Base-by-base conservation (phyloP, 1,284 basidiomycete genomes). In the Marasmius tenuissimus region DNA sequence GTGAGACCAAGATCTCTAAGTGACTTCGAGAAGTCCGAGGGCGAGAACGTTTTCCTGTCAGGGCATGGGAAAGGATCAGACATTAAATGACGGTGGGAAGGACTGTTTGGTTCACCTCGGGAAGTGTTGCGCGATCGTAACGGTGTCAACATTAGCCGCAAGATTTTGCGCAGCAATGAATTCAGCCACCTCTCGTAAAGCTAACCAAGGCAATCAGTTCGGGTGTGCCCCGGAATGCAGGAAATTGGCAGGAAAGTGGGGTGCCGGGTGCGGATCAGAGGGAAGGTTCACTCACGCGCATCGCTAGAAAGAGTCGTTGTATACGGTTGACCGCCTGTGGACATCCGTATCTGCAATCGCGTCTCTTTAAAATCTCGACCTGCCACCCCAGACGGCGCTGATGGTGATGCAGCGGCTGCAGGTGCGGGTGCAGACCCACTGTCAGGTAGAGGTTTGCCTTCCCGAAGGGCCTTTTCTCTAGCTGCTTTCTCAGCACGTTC, bases 401-500 rank as follows among this genome's bases (percentile, higher is more conserved):
- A 69, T 39, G 76, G 75, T 39, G 73, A 69, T 10, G 73, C 65
- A 0, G 77, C 73, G 0, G 78, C 73, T 1, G 80, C 72, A 1
- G 82, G 70, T 9, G 78, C 65, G 3, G 80, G 63, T 10, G 78
- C 65, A 11, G 69, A 64, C 2, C 72, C 68, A 51, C 27, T 51
- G 57, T 76, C 80, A 20, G 76, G 76, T 58, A 84, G 71, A 48
- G 80, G 77, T 68, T 72, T 75, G 16, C 93, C 95, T 52, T 95
- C 93, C 42, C 95, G 85, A 11, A 94, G 72, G 0, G 93, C 94
- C 73, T 97, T 97, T 75, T 97, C 96, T 37, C 87, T 81, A 0
- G 94, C 94, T 1, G 88, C 82, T 70, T 92, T 95, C 70, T 92
- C 94, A 0, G 93, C 92, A n/a, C 96, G 86, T 27, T 86, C 88